These are phyloP conservation scores for Populus tomentosa DNA, from an alignment of 441 rosid species.

Conservation along the genomic window DNA sequence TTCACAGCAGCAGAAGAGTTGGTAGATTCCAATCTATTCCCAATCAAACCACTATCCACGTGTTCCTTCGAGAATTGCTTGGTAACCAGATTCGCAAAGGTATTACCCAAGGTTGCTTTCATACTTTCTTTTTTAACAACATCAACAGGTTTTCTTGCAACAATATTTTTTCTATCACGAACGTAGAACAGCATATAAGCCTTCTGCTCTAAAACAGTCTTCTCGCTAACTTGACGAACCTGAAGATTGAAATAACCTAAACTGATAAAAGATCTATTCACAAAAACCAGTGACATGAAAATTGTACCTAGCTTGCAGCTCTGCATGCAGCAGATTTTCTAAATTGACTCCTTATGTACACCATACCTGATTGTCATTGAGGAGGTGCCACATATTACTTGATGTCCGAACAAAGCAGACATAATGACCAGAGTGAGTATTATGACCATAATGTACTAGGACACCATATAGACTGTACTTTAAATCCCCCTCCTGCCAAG, in stretches of 20 bases:
- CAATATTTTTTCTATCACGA: conserved; percentile 60
- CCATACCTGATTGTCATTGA: conserved; percentile 81
- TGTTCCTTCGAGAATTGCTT: conserved; percentile 37
- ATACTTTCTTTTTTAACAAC: conserved; percentile 38
- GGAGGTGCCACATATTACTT: conserved; percentile 88
- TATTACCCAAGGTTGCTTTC: conserved; percentile 35
- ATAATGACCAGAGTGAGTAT: conserved; percentile 91
- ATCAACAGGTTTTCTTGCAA: conserved; percentile 41
- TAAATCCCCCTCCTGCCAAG: conserved; percentile 76
- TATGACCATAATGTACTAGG: conserved; percentile 84
- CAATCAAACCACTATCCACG: conserved; percentile 29
- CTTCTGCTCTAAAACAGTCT: conserved; percentile 74
- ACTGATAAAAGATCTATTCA: conserved; percentile 5
- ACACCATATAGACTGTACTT: conserved; percentile 94
- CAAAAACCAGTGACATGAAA: conserved; percentile 6
- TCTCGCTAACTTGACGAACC: conserved; percentile 84
- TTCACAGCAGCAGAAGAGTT: conserved; percentile 21
- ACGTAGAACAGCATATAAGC: conserved; percentile 99
- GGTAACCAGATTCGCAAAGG: conserved; percentile 25
- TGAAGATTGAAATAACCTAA: conserved; percentile 32
- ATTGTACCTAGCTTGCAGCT: background rate
- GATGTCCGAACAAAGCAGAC: conserved; percentile 91
- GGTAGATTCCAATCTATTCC: conserved; percentile 16
- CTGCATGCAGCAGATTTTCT: background rate
- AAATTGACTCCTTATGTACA: background rate